Evolutionary conservation across 768 basidiomycete genomes (phyloP).

Genomic region (Suillus plorans): DNA sequence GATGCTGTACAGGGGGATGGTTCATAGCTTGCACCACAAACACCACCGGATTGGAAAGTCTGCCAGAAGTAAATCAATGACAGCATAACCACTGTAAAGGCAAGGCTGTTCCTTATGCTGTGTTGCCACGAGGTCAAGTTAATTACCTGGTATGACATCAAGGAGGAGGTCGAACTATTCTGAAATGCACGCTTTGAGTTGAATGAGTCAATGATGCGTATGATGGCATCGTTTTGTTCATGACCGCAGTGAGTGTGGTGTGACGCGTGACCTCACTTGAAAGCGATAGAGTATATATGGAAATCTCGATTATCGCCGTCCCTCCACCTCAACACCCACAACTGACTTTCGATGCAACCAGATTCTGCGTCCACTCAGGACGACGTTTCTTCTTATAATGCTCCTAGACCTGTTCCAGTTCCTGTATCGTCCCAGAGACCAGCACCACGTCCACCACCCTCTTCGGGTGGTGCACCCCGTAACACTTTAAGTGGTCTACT

Average conservation of each 20-base stretch:
- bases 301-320: constrained; percentile 33
- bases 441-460: constrained; percentile 16
- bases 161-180: not conserved
- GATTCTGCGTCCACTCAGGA: constrained; percentile 13
- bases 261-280: constrained; percentile 21
- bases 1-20: not conserved
- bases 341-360: constrained; percentile 22
- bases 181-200: not conserved
- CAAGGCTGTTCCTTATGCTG: not conserved
- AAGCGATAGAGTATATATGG: constrained; percentile 29
- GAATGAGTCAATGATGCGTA: not conserved
- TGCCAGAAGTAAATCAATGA: not conserved
- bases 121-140: not conserved
- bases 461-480: constrained; percentile 19
- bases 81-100: not conserved
- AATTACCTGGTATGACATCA: not conserved
- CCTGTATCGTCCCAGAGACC: constrained; percentile 13
- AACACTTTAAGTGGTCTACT: constrained; percentile 43
- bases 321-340: constrained; percentile 17
- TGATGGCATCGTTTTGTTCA: not conserved
- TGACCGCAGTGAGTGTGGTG: not conserved
- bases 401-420: constrained; percentile 4
- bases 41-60: not conserved
- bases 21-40: not conserved
- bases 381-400: constrained; percentile 9